phyloP scores from a whole-genome alignment of 2,329 filamentous ascomycete genomes.

The Tolypocladium pustulatum region DNA sequence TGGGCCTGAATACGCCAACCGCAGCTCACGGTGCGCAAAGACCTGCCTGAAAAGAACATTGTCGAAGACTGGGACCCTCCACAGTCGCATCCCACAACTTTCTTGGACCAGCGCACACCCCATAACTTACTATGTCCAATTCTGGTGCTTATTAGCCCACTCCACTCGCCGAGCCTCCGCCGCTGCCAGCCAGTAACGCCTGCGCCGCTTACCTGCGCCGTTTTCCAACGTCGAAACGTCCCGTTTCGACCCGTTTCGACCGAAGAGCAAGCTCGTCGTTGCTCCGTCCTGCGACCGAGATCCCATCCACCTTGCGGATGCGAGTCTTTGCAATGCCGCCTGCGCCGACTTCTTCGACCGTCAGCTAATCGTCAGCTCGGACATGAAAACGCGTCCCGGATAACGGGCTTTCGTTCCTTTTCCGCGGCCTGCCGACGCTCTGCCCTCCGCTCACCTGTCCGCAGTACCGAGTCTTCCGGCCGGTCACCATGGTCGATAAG shows the following conservation, averaged over 20 bases:
- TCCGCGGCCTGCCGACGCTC: not conserved
- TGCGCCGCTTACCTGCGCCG: not conserved
- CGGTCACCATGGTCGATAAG: conserved; percentile 24
- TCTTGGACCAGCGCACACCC: not conserved
- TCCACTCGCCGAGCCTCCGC: not conserved
- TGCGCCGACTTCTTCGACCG: not conserved
- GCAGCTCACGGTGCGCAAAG: not conserved
- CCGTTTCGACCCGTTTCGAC: not conserved
- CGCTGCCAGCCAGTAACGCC: not conserved
- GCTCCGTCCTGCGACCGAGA: not conserved
- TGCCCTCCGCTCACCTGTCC: not conserved
- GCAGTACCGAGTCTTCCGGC: not conserved
- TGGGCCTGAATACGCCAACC: not conserved
- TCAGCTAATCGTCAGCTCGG: not conserved
- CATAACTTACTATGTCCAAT: not conserved
- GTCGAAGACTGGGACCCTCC: not conserved
- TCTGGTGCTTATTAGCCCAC: not conserved
- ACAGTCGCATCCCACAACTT: not conserved
- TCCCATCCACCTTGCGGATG: not conserved
- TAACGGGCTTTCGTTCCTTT: not conserved
- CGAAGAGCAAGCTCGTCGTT: not conserved
- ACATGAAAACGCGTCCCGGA: not conserved
- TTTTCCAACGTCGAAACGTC: not conserved
- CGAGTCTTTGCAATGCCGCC: not conserved
- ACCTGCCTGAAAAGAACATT: not conserved